Conservation (phyloP, 345 rosid species). For the Salix koriyanagi region DNA sequence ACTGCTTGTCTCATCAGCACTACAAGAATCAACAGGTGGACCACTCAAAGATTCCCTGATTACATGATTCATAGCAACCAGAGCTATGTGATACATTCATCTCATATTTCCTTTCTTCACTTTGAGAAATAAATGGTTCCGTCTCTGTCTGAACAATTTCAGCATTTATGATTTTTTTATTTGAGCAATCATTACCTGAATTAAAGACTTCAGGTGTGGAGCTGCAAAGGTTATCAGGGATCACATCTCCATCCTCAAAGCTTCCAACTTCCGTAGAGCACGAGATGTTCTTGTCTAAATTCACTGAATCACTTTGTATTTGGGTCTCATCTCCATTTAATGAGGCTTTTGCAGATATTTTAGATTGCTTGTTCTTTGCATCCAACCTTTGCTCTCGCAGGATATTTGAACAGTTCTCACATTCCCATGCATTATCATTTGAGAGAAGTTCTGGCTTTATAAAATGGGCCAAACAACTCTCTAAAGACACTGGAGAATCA, state of each 20-base stretch:
- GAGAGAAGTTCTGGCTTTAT: conserved; percentile 78
- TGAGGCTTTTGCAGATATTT: conserved; percentile 15
- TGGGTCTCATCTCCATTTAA: conserved; percentile 29
- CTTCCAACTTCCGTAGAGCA: conserved; percentile 21
- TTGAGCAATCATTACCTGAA: conserved; percentile 20
- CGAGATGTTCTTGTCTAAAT: conserved; percentile 15
- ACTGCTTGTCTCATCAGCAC: conserved; percentile 29
- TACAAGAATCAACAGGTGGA: conserved; percentile 30
- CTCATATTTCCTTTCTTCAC: conserved; percentile 16
- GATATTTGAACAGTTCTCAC: conserved; percentile 74
- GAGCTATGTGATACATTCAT: conserved; percentile 24
- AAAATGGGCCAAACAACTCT: conserved; percentile 84
- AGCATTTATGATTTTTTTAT: conserved; percentile 21
- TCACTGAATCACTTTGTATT: conserved; percentile 13
- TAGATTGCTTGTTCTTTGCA: conserved; percentile 39
- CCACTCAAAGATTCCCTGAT: conserved; percentile 30
- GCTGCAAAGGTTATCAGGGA: conserved; percentile 9
- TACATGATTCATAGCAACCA: conserved; percentile 17
- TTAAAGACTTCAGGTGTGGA: conserved; percentile 18
- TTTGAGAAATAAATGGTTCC: conserved; percentile 14
- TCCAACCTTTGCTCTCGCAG: conserved; percentile 39
- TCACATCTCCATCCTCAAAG: conserved; percentile 30
- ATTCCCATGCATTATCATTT: conserved; percentile 93
- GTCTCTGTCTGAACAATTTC: conserved; percentile 23
- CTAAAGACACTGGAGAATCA: conserved; percentile 80